Evolutionary conservation across 139 green algal species (phyloP).

Genomic region (Desmodesmus armatus): DNA sequence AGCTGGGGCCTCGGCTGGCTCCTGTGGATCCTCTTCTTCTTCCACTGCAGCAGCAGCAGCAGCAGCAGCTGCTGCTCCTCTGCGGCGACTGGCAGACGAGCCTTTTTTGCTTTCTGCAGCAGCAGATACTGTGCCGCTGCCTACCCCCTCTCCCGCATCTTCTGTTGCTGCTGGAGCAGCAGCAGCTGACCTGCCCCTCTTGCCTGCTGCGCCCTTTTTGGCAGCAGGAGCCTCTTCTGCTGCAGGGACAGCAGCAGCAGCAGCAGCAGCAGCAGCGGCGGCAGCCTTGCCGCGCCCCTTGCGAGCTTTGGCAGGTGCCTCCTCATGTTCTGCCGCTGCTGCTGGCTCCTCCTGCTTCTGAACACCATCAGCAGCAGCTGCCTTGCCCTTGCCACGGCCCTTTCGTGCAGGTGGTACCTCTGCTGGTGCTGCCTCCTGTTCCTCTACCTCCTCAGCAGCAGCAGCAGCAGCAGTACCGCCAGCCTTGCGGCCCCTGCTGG

Average conservation of each 20-base stretch:
- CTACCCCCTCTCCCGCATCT: not conserved
- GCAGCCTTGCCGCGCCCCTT: constrained; percentile 6
- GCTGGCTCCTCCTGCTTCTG: not conserved
- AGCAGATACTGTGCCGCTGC: too few relatives aligned
- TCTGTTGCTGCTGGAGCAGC: not conserved
- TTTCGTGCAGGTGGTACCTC: not conserved
- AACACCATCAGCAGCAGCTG: not conserved
- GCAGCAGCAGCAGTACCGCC: not conserved
- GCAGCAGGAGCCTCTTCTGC: not conserved
- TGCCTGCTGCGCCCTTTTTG: constrained; percentile 2
- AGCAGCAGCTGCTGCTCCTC: not conserved
- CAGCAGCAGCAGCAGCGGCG: not conserved
- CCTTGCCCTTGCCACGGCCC: not conserved
- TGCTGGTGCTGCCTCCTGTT: not conserved
- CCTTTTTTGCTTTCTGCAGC: too few relatives aligned
- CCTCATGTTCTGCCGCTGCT: not conserved
- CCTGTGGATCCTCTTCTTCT: not conserved
- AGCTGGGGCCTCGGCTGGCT: not conserved
- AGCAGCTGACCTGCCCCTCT: constrained; percentile 7
- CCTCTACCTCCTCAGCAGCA: not conserved
- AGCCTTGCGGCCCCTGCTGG: too few relatives aligned
- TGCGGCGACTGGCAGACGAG: too few relatives aligned
- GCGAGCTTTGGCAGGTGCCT: not conserved
- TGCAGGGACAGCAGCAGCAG: not conserved
- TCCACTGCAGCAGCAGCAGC: not conserved